Evolutionary conservation across 257 asterid genomes (phyloP).

Genomic region (Datura wrightii): DNA sequence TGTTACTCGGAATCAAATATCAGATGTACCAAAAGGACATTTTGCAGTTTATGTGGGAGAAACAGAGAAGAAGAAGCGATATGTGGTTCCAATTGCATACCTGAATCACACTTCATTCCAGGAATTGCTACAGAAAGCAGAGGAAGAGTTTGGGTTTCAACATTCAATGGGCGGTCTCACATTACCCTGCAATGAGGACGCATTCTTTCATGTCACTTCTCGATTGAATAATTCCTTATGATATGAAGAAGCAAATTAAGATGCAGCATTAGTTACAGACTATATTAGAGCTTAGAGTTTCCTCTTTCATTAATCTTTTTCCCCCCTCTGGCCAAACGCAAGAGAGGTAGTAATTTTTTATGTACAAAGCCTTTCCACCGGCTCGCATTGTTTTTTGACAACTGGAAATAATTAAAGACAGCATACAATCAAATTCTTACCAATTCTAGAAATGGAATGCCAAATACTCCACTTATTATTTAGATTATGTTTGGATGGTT

Average conservation of each 20-base stretch:
- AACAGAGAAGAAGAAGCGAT: constrained; percentile 25
- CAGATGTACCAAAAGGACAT: constrained; percentile 35
- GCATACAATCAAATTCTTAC: not conserved
- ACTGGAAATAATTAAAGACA: not conserved
- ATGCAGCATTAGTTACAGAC: not conserved
- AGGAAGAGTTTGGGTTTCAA: constrained; percentile 34
- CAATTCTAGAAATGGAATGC: not conserved
- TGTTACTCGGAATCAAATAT: constrained; percentile 16
- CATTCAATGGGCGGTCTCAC: constrained; percentile 39
- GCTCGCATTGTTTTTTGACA: not conserved
- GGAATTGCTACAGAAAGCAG: constrained; percentile 23
- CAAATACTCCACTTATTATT: not conserved
- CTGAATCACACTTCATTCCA: constrained; percentile 29
- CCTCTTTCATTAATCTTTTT: not conserved
- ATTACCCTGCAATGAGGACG: constrained; percentile 30
- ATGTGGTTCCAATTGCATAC: constrained; percentile 31
- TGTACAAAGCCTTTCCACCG: not conserved
- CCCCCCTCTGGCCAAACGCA: not conserved
- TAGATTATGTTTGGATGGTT: too few species aligned
- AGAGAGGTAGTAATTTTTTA: not conserved
- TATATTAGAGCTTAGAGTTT: not conserved
- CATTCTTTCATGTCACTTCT: constrained; percentile 31
- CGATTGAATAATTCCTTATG: not conserved
- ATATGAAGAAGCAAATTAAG: not conserved
- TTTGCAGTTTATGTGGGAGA: constrained; percentile 30